Base-by-base conservation (phyloP, 768 basidiomycete genomes). In the Suillus ampliporus region DNA sequence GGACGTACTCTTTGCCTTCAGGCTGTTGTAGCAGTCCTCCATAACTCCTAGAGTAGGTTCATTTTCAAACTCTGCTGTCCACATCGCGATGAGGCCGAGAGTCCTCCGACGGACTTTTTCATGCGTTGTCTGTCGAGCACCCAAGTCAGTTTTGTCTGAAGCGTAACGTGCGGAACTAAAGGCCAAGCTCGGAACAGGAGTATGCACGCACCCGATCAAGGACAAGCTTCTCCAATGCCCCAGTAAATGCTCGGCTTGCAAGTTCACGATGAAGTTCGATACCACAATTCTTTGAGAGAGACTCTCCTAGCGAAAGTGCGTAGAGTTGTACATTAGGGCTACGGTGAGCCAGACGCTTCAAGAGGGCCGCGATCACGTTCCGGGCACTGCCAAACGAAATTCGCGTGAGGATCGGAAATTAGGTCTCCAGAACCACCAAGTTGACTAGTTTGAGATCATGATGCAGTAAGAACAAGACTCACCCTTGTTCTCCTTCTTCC, bases 261-360 rank as follows among this genome's bases (percentile, higher is more conserved):
- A 99, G 82, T 76, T 99, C 97, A 51, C 90, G 84, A 73, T 95
- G 88, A 13, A 98, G 78, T 28, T 86, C 83, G 65, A 90, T 82
- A 3, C 87, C 87, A 68, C 94, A 94, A 77, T 99, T 99, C 85
- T 96, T 97, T 41, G 90, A 89, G 13, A 99, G 83, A 0, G 95
- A 86, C 71, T 98, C 97, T 3, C 90, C 84, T 19, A 99, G 83
- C 2, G 93, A 87, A 5, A 99, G 86, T 6, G 97, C 86, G 71
- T 96, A 98, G 1, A 98, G 85, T 77, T 99, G 97, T 2, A 99
- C 97, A 68, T 97, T 99, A 2, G 97, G 91, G 74, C 92, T 97
- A 21, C 97, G 87, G 77, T 99, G 97, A 11, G 91, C 84, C 2
- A 99, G 83, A 5, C 97, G 92, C 76, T 96, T 98, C 70, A 95